Evolutionary conservation across 2,329 filamentous ascomycete species (phyloP).

Genomic region (Venturia nashicola): DNA sequence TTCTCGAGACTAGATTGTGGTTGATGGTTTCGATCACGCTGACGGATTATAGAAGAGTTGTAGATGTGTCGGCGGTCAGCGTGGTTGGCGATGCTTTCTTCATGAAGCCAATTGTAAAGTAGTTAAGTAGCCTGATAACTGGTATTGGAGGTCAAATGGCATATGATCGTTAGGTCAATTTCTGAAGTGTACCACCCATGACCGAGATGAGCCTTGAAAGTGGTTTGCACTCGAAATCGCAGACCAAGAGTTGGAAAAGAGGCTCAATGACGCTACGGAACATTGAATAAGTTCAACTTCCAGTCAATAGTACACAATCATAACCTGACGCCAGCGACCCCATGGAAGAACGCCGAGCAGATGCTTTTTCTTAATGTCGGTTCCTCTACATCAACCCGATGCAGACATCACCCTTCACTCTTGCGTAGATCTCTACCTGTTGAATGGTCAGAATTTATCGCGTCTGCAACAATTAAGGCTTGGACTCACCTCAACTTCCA

Average conservation of each 20-base stretch:
- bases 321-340: background rate
- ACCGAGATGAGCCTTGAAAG: no score
- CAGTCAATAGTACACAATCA: background rate
- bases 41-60: background rate
- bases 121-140: no score
- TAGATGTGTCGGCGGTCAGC: no score
- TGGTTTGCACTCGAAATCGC: no score
- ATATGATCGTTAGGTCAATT: no score
- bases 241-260: background rate
- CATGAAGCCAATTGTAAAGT: no score
- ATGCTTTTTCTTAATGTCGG: background rate
- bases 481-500: constrained; percentile 21
- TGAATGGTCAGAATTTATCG: constrained; percentile 18
- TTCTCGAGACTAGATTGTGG: background rate
- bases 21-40: background rate
- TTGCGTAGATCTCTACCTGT: constrained; percentile 17
- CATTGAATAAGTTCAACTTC: background rate
- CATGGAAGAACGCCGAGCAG: background rate
- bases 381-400: constrained; percentile 19
- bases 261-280: background rate
- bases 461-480: constrained; percentile 18
- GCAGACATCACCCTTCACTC: constrained; percentile 21
- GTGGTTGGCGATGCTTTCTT: no score
- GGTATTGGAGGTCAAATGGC: no score
- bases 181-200: no score